Evolutionary conservation across 352 stramenopile genomes (phyloP), one percentile per base, ranked within the genome.

Genomic region (Globisporangium splendens): DNA sequence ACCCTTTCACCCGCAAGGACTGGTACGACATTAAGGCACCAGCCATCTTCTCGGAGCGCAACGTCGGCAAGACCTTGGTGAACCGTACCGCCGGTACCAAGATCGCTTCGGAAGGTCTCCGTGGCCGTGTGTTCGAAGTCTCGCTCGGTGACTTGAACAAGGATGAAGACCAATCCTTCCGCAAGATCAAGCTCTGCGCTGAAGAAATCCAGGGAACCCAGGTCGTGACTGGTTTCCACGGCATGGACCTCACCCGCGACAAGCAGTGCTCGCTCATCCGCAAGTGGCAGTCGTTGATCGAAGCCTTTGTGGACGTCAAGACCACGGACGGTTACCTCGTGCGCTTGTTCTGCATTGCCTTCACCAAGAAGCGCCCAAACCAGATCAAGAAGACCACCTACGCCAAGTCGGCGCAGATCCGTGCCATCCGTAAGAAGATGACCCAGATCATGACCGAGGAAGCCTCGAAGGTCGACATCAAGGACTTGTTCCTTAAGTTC

Each of bases 231-330:
- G 83, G 84, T 54, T 95, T 95, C 83, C 88, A 97, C 77, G 91
- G 91, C 75, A 96, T 97, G 87, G 85, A 95, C 71, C 90, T 97
- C 59, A 96, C 91, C 55, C 96, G 97, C 68, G 98, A 99, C 81
- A 99, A 99, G 88, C 90, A 99, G 61, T 99, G 96, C 91, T 98
- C 93, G 73, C 88, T 99, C 56, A 99, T 99, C 83, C 97, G 98
- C 84, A 99, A 99, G 93, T 99, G 98, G 96, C 86, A 99, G 83
- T 98, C 95, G 52, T 92, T 99, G 51, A 99, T 99, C 66, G 97
- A 99, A 78, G 96, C 89, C 22, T 98, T 97, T 69, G 97, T 99
- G 50, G 98, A 99, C 71, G 97, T 98, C 50, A 97, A 97, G 79
- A 99, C 98, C 62, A 99, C 96, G 51, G 97, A 99, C 72, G 97